These are phyloP conservation scores for Aaosphaeria pasadenensis DNA, from an alignment of 2,329 filamentous ascomycete species.

Conservation along the genomic window DNA sequence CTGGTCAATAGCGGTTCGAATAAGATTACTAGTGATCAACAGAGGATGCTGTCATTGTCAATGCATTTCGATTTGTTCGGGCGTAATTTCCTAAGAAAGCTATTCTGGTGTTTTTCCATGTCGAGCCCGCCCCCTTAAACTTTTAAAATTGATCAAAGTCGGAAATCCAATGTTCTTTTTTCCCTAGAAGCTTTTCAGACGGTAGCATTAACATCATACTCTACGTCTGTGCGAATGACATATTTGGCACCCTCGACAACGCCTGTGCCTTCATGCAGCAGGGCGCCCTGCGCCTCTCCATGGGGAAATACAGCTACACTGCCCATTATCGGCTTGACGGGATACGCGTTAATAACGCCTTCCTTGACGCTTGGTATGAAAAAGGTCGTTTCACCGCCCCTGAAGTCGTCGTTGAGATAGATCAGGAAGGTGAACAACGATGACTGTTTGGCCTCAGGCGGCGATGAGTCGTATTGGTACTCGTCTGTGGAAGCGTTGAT, in stretches of 20 bases:
- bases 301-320: slow-evolving; percentile 68
- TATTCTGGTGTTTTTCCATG: too few species aligned
- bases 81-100: too few species aligned
- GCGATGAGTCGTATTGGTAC: slow-evolving; percentile 67
- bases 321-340: slow-evolving; percentile 66
- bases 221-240: slow-evolving; percentile 68
- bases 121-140: too few species aligned
- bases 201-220: slow-evolving; percentile 57
- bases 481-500: slow-evolving; percentile 53
- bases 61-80: too few species aligned
- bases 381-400: slow-evolving; percentile 69
- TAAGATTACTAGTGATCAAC: too few species aligned
- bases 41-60: too few species aligned
- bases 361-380: slow-evolving; percentile 64
- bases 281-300: slow-evolving; percentile 62
- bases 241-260: slow-evolving; percentile 66
- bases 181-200: too few species aligned
- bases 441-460: slow-evolving; percentile 57
- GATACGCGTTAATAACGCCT: slow-evolving; percentile 66
- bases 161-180: too few species aligned
- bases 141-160: too few species aligned
- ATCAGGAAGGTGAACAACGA: slow-evolving; percentile 68
- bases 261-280: slow-evolving; percentile 69
- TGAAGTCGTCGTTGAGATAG: slow-evolving; percentile 70
- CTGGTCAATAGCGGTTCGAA: too few species aligned